Percentiles rank a stretch among this genome's conserved stretches.
phyloP scores from a whole-genome alignment of 2,329 filamentous ascomycete species.

The Hawksworthiomyces lignivorus region DNA sequence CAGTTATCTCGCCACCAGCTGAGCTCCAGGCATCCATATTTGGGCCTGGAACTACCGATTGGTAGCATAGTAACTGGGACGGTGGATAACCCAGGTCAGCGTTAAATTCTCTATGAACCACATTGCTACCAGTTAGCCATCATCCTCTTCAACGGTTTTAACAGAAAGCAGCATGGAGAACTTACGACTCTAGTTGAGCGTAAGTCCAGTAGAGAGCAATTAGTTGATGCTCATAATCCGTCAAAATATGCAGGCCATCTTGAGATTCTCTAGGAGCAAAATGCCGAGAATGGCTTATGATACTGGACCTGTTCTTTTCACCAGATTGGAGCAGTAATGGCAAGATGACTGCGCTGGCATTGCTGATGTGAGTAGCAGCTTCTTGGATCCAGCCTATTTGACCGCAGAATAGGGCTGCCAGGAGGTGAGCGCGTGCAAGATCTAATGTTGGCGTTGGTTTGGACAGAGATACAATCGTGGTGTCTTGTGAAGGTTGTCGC shows the following conservation, averaged over 20 bases:
- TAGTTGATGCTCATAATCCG: conserved; percentile 9
- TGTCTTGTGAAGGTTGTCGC: neutral
- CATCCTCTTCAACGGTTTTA: too few species aligned
- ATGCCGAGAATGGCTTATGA: neutral
- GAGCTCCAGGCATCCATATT: conserved; percentile 1
- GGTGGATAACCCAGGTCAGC: conserved; percentile 5
- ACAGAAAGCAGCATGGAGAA: too few species aligned
- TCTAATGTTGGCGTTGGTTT: conserved; percentile 4
- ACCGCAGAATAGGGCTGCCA: conserved; percentile 13
- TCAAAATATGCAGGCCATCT: neutral
- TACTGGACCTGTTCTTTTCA: neutral
- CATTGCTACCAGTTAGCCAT: too few species aligned
- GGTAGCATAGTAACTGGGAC: conserved; percentile 10
- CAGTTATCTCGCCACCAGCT: neutral
- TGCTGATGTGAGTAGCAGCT: conserved; percentile 8
- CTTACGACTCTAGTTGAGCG: conserved; percentile 14
- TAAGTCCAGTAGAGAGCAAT: conserved; percentile 13
- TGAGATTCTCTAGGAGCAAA: too few species aligned
- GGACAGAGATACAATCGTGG: neutral
- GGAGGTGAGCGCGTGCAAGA: conserved; percentile 12
- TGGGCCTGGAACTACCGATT: conserved; percentile 7
- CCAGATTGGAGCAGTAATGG: conserved; percentile 3
- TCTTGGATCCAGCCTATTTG: conserved; percentile 11
- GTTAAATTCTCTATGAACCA: conserved; percentile 13
- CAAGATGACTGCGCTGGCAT: conserved; percentile 6